Conservation (phyloP, 192 early-diverging fungal genomes). For the Backusella macrospora region DNA sequence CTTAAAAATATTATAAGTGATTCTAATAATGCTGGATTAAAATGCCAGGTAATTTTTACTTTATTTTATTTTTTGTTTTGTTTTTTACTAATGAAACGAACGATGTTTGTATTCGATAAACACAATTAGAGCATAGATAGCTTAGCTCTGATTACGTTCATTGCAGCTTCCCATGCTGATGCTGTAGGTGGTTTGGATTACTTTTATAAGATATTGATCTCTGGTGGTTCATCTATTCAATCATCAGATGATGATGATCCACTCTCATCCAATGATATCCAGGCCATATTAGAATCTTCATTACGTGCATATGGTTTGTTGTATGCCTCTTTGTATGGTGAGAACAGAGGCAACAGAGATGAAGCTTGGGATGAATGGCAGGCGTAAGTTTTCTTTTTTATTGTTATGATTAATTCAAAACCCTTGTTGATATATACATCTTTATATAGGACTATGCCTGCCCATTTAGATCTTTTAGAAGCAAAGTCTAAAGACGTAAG, state of each 20-base stretch:
- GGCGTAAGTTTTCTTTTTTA: conserved; percentile 12
- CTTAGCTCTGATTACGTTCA: conserved; percentile 10
- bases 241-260: not conserved
- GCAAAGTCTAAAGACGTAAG: not conserved
- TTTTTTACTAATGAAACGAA: not conserved
- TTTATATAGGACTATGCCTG: conserved; percentile 2
- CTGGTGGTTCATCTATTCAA: not conserved
- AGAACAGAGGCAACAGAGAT: not conserved
- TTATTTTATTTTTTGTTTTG: not conserved
- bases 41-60: conserved; percentile 5
- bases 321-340: conserved; percentile 21
- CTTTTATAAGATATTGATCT: conserved; percentile 9
- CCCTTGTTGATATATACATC: not conserved
- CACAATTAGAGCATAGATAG: conserved; percentile 12
- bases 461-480: conserved; percentile 10
- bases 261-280: not conserved
- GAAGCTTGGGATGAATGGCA: conserved; percentile 16
- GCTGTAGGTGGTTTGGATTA: not conserved
- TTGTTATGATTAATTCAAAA: not conserved
- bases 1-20: not conserved
- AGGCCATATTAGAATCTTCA: not conserved
- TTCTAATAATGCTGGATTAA: not conserved
- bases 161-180: conserved; percentile 15
- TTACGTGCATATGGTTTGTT: conserved; percentile 12
- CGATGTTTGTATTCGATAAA: not conserved